These are phyloP conservation scores for Alnus glutinosa DNA, from an alignment of 306 rosid species.

Conservation along the genomic window DNA sequence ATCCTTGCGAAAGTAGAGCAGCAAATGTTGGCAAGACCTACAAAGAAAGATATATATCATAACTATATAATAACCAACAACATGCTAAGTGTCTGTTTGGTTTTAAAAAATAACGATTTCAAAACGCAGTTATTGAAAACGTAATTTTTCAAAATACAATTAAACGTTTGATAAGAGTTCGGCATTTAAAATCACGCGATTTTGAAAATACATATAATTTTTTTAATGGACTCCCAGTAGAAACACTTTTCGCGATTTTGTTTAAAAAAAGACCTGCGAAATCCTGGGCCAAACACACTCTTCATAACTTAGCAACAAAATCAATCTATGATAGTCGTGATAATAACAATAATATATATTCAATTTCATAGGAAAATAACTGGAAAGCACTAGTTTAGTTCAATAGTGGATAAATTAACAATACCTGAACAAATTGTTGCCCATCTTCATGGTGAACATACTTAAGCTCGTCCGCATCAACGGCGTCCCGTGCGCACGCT, in stretches of 20 bases:
- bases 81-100: not conserved
- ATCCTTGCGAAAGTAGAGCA: slow-evolving; percentile 45
- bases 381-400: not conserved
- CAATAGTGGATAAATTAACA: slow-evolving; percentile 1
- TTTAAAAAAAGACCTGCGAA: too few species aligned
- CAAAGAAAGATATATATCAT: slow-evolving; percentile 21
- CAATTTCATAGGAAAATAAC: slow-evolving; percentile 4
- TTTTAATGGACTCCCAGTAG: too few species aligned
- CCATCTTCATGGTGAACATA: slow-evolving; percentile 81
- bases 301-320: not conserved
- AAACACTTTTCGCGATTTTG: too few species aligned
- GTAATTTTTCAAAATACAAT: too few species aligned
- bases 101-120: too few species aligned
- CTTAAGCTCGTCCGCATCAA: slow-evolving; percentile 79
- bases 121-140: too few species aligned
- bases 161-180: too few species aligned
- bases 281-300: too few species aligned
- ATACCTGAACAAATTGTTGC: slow-evolving; percentile 69
- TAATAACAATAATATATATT: not conserved
- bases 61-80: not conserved
- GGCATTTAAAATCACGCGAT: too few species aligned
- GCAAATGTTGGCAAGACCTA: slow-evolving; percentile 94
- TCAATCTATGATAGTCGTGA: not conserved
- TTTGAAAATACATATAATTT: too few species aligned
- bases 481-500: slow-evolving; percentile 71